Evolutionary conservation across 1,284 basidiomycete genomes (phyloP).

Genomic region (Apiotrichum sp.): DNA sequence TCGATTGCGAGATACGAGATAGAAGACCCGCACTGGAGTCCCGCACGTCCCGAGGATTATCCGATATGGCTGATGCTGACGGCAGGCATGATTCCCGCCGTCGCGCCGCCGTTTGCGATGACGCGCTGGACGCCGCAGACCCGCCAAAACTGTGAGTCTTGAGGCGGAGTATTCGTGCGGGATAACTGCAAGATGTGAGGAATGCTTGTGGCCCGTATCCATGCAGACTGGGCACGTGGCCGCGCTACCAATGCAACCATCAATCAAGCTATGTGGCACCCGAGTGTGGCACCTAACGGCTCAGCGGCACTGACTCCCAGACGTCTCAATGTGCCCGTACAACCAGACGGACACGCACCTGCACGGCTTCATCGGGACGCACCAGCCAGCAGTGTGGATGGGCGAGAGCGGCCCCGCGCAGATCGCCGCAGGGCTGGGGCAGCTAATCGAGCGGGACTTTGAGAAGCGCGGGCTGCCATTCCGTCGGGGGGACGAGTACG

Average conservation of each 20-base stretch:
- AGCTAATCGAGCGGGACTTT: constrained; percentile 52
- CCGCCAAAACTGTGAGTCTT: constrained; percentile 31
- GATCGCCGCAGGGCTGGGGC: constrained; percentile 58
- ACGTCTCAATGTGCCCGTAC: constrained; percentile 70
- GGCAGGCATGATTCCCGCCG: constrained; percentile 46
- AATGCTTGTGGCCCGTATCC: too few relatives aligned
- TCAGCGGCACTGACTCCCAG: constrained; percentile 3
- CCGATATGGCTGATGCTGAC: background rate
- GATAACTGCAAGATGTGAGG: background rate
- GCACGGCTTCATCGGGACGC: constrained; percentile 64
- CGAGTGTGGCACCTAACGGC: too few relatives aligned
- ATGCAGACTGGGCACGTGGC: too few relatives aligned
- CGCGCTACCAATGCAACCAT: too few relatives aligned
- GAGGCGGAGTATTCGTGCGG: background rate
- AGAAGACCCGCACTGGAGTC: too few relatives aligned
- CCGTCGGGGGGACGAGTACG: constrained; percentile 56
- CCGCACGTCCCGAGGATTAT: background rate
- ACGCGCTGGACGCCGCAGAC: constrained; percentile 58
- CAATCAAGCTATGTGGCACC: too few relatives aligned
- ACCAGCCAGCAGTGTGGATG: constrained; percentile 88
- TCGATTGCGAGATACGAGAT: constrained; percentile 4
- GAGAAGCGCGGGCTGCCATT: constrained; percentile 60
- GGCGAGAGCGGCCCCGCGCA: constrained; percentile 64
- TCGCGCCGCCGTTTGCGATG: constrained; percentile 71
- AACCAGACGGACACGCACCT: constrained; percentile 61